Base-by-base conservation (phyloP, 2,329 filamentous ascomycete genomes). In the Penicillium polonicum region DNA sequence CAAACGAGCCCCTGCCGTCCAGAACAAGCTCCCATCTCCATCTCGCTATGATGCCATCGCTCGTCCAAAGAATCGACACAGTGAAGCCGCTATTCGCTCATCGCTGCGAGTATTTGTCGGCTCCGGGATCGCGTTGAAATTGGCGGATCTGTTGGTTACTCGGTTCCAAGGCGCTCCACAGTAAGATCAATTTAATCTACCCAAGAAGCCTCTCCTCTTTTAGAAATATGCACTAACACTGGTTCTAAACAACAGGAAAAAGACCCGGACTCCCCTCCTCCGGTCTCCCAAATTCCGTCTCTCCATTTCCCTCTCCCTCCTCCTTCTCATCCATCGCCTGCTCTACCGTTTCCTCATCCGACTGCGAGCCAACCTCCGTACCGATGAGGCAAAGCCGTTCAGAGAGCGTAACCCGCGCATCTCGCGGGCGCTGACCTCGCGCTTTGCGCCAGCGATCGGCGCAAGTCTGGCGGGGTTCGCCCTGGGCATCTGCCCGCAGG, bases 311-410 rank as follows among this genome's bases (percentile, higher is more conserved):
- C 82, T 97, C 15, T 92, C 92, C 17, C 84, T 90, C 3, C 91
- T 97, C 62, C 83, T 97, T 21, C 85, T 97, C 43, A 85, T 96
- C 60, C 94, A 99, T 73, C 87, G 94, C 31, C 81, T 96, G 1
- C 85, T 97, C 27, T 91, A 93, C 77, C 90, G 93, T 58, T 96
- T 97, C 80, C 90, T 97, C 67, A 84, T 85, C 27, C 85, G 91
- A 29, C 79, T 97, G 43, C 88, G 93, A 48, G 81, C 84, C 1
- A 91, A 91, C 62, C 81, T 99, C 4, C 85, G 95, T 42, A 87
- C 89, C 36, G 84, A 90, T n/a, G 85, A 90, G 56, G 91, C 92
- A 1, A 83, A 84, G 54, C 88, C 90, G 0, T 97, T 97, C 75
- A 85, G 92, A 15, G 80, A 83, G 57, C 88, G 93, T 53, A 97